Evolutionary conservation across 768 basidiomycete species (phyloP), one percentile per base, ranked within the genome.

Genomic region (Boletales sp.): DNA sequence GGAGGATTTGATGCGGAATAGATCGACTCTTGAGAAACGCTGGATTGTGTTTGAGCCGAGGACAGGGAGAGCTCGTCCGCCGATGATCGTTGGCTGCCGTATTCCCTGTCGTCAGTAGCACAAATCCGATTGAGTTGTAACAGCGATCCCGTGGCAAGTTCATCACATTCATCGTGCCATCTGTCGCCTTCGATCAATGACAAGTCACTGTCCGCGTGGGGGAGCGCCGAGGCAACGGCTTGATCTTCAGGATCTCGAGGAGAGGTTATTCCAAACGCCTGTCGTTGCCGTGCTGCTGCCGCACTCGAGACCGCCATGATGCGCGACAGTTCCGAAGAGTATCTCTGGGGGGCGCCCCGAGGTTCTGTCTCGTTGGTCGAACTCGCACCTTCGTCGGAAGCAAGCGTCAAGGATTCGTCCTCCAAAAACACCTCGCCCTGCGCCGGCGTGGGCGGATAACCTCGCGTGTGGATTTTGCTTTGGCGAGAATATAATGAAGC

Each of bases 241-340:
- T 42, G 43, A 10, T 41, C 49, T 25, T 50, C 49, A 15, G 50
- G 32, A 28, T 49, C 53, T 9, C 69, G 66, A 4, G 78, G 77
- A 3, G 74, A 67, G 5, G 72, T 72, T 41, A 82, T 77, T 6
- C 81, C 81, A 54, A 80, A 76, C n/a, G 74, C 78, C 52, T 69
- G 68, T 38, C 76, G 67, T 55, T 80, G 76, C 13, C 73, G 70
- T 38, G 73, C 72, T 31, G 76, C 75, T 14, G 72, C 72, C 2
- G 65, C 67, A 17, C 62, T 57, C 14, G 60, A 71, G 12, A 37
- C 58, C 30, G 49, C 63, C 57, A 57, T 60, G 40, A 67, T 55
- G 8, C 60, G 57, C 14, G 62, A 60, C 9, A 67, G 32, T 21
- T 66, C 65, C 19, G 67, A 66, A 25, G 65, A 66, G 38, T 59